phyloP scores from a whole-genome alignment of 2,329 filamentous ascomycete genomes.

The Laburnicola sp. region DNA sequence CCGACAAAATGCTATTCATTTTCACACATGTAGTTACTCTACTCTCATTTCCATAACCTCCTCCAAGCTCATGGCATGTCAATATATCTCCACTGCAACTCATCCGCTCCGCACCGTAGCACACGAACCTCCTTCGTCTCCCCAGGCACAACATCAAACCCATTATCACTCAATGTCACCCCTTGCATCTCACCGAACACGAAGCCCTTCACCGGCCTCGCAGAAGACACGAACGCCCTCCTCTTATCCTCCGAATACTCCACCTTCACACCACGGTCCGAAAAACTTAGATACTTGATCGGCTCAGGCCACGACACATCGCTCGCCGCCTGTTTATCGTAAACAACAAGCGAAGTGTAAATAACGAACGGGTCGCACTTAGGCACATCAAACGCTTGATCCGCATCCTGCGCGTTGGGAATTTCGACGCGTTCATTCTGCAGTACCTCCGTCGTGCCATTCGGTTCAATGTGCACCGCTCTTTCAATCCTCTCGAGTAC shows the following conservation, averaged over 20 bases:
- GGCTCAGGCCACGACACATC: constrained; percentile 29
- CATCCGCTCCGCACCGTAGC: constrained; percentile 8
- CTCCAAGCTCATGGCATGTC: constrained; percentile 14
- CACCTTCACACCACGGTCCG: constrained; percentile 16
- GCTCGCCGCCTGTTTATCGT: constrained; percentile 14
- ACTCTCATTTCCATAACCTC: too few relatives aligned
- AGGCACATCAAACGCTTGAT: constrained; percentile 13
- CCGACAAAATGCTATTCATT: too few relatives aligned
- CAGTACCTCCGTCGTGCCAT: constrained; percentile 25
- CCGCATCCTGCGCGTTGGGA: constrained; percentile 7
- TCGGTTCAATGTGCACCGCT: constrained; percentile 15
- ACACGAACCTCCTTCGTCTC: constrained; percentile 21
- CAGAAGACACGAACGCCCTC: constrained; percentile 11
- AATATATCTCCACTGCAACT: constrained; percentile 27
- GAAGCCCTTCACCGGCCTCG: constrained; percentile 28
- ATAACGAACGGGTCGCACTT: constrained; percentile 25
- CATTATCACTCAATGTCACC: constrained; percentile 30
- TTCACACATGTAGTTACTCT: too few relatives aligned
- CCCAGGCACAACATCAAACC: constrained; percentile 32
- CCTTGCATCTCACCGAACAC: constrained; percentile 23
- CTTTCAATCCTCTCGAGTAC: background rate
- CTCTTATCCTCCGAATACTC: constrained; percentile 11
- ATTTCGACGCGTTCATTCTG: constrained; percentile 9
- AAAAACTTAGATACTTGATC: constrained; percentile 26
- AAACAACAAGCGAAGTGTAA: constrained; percentile 11